Evolutionary conservation across 2,329 filamentous ascomycete genomes (phyloP).

Genomic region (Ophiostoma ulmi): DNA sequence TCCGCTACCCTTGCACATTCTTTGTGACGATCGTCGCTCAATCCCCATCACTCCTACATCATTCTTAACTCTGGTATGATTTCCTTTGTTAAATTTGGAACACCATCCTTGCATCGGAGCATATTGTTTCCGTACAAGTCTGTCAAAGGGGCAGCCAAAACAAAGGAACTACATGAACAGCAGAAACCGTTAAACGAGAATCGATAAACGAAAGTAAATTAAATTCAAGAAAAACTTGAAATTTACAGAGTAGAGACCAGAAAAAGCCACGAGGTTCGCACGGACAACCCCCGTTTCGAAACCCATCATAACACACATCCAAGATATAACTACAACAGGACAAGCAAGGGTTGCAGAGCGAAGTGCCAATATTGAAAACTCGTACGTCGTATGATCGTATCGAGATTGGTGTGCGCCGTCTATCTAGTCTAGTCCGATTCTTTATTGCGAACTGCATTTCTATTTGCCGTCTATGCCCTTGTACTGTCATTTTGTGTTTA

Average conservation of each 20-base stretch:
- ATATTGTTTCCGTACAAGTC: neutral
- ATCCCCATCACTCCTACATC: neutral
- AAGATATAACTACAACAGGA: neutral
- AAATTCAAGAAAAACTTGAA: neutral
- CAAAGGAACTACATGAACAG: neutral
- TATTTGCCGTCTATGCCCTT: neutral
- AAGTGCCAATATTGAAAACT: slow-evolving; percentile 8
- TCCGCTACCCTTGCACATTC: neutral
- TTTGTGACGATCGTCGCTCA: neutral
- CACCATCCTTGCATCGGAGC: neutral
- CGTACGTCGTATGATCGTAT: slow-evolving; percentile 11
- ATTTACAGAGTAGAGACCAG: too few relatives aligned
- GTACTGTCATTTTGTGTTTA: neutral
- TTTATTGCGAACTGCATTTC: neutral
- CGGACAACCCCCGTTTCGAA: neutral
- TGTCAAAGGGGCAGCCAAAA: neutral
- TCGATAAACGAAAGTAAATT: too few relatives aligned
- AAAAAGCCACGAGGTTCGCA: neutral
- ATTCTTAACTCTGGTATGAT: neutral
- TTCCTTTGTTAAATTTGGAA: neutral
- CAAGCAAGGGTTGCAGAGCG: slow-evolving; percentile 4
- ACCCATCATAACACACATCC: neutral
- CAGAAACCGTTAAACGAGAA: too few relatives aligned
- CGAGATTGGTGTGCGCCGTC: slow-evolving; percentile 5
- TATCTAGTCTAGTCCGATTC: neutral